A percentile compares a stretch with the other conserved stretches of the same genome.
Conservation (phyloP, 192 early-diverging fungal genomes). For the Coemansia erecta region DNA sequence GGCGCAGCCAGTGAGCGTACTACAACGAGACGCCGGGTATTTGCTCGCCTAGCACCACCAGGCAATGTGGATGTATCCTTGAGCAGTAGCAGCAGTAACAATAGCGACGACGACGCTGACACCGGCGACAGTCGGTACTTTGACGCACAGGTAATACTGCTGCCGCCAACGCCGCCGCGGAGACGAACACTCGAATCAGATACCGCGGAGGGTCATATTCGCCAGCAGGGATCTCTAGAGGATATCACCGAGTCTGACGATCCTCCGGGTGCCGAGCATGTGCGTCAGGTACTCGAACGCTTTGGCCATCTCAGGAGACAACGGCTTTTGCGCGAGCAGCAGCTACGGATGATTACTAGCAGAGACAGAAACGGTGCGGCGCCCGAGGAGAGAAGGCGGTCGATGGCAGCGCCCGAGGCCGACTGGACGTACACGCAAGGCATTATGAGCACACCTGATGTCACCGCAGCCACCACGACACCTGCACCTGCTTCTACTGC, state of each 20-base stretch:
- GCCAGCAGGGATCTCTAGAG: too few species aligned
- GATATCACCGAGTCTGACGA: not conserved
- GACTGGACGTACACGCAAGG: not conserved
- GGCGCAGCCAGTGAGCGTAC: not conserved
- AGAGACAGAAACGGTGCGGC: not conserved
- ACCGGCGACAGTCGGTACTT: conserved; percentile 14
- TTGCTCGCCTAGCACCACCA: conserved; percentile 37
- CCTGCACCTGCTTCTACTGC: not conserved
- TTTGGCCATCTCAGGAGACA: conserved; percentile 27
- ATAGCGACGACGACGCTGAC: conserved; percentile 8
- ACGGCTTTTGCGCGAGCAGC: conserved; percentile 38
- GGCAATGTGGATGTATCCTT: conserved; percentile 3
- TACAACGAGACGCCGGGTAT: conserved; percentile 28
- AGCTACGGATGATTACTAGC: not conserved
- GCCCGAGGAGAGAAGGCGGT: not conserved
- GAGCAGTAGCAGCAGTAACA: not conserved
- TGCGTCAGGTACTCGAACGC: conserved; percentile 22
- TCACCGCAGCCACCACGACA: not conserved
- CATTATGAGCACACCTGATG: conserved; percentile 1
- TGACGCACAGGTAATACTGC: conserved; percentile 18
- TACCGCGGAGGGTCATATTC: conserved; percentile 5
- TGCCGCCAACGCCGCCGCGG: conserved; percentile 33
- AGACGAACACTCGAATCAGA: conserved; percentile 23
- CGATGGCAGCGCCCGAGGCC: not conserved
- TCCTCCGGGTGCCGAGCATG: conserved; percentile 7